These are phyloP conservation scores for Citrus maxima DNA, from an alignment of 345 rosid genomes.

Conservation along the genomic window DNA sequence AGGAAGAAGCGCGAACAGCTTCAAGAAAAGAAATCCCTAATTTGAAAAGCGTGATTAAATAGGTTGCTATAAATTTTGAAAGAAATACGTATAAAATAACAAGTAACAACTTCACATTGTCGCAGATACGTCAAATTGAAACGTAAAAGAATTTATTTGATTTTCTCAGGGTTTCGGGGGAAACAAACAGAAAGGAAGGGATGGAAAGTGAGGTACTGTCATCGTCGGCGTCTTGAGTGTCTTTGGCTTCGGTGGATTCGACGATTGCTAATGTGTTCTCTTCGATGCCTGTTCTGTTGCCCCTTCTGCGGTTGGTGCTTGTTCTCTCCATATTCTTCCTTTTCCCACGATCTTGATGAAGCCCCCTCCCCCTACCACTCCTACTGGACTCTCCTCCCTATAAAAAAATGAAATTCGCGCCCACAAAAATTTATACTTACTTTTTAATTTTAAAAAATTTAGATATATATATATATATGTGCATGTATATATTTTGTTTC, in stretches of 20 bases:
- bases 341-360: background rate
- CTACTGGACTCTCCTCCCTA: too few relatives aligned
- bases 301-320: slow-evolving; percentile 5
- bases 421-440: too few relatives aligned
- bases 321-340: background rate
- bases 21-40: slow-evolving; percentile 70
- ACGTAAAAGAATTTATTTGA: background rate
- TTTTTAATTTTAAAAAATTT: too few relatives aligned
- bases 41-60: background rate
- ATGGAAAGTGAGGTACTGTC: slow-evolving; percentile 38
- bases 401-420: too few relatives aligned
- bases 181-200: slow-evolving; percentile 1
- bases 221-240: slow-evolving; percentile 58
- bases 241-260: slow-evolving; percentile 45
- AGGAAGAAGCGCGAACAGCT: slow-evolving; percentile 65
- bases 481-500: too few relatives aligned
- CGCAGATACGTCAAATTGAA: too few relatives aligned
- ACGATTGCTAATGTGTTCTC: slow-evolving; percentile 74
- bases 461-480: too few relatives aligned
- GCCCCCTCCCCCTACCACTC: background rate
- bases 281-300: slow-evolving; percentile 42
- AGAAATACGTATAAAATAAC: background rate
- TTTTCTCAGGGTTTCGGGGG: background rate
- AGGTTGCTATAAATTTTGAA: background rate
- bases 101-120: background rate